A percentile compares a stretch with the other conserved stretches of the same genome.
Conservation (phyloP, 352 stramenopile genomes). For the Phytophthora litchii region DNA sequence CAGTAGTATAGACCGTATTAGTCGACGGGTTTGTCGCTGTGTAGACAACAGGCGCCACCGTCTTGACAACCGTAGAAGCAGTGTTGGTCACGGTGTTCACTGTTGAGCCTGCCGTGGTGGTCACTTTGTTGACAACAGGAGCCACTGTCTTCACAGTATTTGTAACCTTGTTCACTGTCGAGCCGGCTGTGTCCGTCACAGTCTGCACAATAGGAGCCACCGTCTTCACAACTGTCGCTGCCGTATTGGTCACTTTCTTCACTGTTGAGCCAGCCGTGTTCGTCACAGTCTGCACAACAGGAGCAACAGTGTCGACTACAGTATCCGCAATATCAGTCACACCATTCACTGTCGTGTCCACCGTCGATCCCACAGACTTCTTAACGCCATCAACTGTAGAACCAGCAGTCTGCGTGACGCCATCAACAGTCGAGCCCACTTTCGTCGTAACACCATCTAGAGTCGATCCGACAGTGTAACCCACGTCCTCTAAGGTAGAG, state of each 20-base stretch:
- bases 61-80: background rate
- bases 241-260: slow-evolving; percentile 6
- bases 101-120: background rate
- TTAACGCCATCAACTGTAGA: background rate
- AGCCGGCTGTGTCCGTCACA: slow-evolving; percentile 5
- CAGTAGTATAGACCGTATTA: background rate
- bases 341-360: slow-evolving; percentile 2
- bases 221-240: background rate
- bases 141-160: slow-evolving; percentile 1
- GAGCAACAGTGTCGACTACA: background rate
- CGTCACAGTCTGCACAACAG: slow-evolving; percentile 8
- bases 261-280: slow-evolving; percentile 15
- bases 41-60: slow-evolving; percentile 3
- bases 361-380: slow-evolving; percentile 5
- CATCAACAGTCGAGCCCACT: slow-evolving; percentile 5
- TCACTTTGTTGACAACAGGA: slow-evolving; percentile 10
- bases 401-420: background rate
- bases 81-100: background rate
- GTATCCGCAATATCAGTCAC: background rate
- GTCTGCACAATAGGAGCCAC: slow-evolving; percentile 4
- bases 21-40: slow-evolving; percentile 8
- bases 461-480: slow-evolving; percentile 11
- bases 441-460: slow-evolving; percentile 11
- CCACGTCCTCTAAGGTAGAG: slow-evolving; percentile 8
- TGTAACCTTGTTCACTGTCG: slow-evolving; percentile 1